phyloP scores from a whole-genome alignment of 805 yeast species.

The Yarrowia sp. region DNA sequence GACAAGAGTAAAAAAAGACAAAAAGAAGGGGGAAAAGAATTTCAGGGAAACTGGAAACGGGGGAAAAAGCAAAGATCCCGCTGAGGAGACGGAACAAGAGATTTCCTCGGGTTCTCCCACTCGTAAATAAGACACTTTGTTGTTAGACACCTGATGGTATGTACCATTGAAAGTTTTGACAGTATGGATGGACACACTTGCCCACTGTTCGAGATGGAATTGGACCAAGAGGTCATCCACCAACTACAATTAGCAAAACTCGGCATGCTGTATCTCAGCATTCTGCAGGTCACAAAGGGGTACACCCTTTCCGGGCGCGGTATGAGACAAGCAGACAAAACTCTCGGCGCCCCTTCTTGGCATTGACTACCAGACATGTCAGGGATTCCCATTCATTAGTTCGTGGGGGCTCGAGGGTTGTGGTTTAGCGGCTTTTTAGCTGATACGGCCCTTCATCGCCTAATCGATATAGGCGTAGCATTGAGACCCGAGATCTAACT shows the following conservation, averaged over 20 bases:
- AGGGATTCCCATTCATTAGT: background rate
- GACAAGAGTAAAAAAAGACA: constrained; percentile 22
- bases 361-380: background rate
- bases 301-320: constrained; percentile 2
- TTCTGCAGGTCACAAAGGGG: constrained; percentile 17
- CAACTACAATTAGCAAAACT: background rate
- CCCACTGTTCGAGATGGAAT: too few relatives aligned
- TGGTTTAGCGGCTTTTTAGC: too few relatives aligned
- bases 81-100: background rate
- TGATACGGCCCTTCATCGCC: too few relatives aligned
- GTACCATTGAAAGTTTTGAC: too few relatives aligned
- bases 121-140: too few relatives aligned
- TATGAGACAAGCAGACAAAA: constrained; percentile 16
- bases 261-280: background rate
- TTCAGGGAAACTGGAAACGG: background rate
- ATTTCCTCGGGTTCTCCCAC: too few relatives aligned
- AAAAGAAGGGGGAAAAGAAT: background rate
- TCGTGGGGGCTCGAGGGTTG: too few relatives aligned
- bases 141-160: too few relatives aligned
- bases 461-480: background rate
- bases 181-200: too few relatives aligned
- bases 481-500: background rate
- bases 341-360: constrained; percentile 29
- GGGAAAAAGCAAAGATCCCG: background rate
- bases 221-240: constrained; percentile 10